phyloP scores from a whole-genome alignment of 2,329 filamentous ascomycete genomes.

The Botrytis cinerea region DNA sequence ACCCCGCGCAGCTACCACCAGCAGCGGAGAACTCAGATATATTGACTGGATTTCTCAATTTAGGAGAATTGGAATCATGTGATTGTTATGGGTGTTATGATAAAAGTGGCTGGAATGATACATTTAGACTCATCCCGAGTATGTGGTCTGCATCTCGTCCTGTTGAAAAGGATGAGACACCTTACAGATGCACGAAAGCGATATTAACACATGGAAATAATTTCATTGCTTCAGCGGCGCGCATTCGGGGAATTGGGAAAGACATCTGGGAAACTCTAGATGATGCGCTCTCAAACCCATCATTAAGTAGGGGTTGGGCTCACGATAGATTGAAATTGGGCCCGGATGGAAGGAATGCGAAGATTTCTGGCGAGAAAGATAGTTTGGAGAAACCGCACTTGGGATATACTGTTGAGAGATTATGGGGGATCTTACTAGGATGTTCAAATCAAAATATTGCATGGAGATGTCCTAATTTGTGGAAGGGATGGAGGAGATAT shows the following conservation, averaged over 20 bases:
- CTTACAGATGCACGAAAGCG: constrained; percentile 39
- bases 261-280: constrained; percentile 38
- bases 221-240: constrained; percentile 48
- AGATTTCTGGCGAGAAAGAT: constrained; percentile 34
- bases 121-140: constrained; percentile 43
- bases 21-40: constrained; percentile 45
- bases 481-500: constrained; percentile 31
- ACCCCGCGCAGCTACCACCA: constrained; percentile 41
- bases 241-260: constrained; percentile 43
- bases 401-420: constrained; percentile 44
- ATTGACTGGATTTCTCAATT: constrained; percentile 47
- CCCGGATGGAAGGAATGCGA: constrained; percentile 27
- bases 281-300: constrained; percentile 34
- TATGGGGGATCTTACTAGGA: constrained; percentile 44
- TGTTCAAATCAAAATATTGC: constrained; percentile 38
- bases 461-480: constrained; percentile 38
- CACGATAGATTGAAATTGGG: constrained; percentile 36
- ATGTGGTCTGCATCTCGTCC: constrained; percentile 42
- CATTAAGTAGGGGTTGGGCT: constrained; percentile 36
- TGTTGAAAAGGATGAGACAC: constrained; percentile 28
- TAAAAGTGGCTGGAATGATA: constrained; percentile 45
- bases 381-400: constrained; percentile 40
- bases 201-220: constrained; percentile 50
- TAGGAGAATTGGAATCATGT: constrained; percentile 46
- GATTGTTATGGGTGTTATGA: constrained; percentile 46